phyloP scores from a whole-genome alignment of 1,139 yeast species.

The Saccharomyces hybrid region DNA sequence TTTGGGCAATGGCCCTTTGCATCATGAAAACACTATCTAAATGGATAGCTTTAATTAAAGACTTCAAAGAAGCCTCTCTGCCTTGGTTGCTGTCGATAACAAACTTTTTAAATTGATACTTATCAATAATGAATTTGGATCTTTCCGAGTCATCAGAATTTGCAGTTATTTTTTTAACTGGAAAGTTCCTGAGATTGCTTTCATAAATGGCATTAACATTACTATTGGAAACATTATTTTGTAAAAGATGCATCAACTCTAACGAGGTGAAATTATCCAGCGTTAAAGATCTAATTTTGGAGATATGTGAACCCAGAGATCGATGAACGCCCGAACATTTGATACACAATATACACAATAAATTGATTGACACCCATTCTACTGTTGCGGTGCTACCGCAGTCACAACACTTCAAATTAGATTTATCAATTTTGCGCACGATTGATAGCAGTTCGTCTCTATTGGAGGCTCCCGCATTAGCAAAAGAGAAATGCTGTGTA shows the following conservation, averaged over 20 bases:
- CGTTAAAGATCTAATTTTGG: slow-evolving; percentile 71
- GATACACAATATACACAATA: slow-evolving; percentile 67
- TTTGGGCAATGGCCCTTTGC: slow-evolving; percentile 42
- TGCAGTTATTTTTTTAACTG: slow-evolving; percentile 32
- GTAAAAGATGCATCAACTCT: slow-evolving; percentile 38
- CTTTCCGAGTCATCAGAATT: slow-evolving; percentile 32
- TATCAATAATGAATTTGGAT: slow-evolving; percentile 41
- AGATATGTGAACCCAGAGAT: slow-evolving; percentile 62
- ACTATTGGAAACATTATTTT: slow-evolving; percentile 54
- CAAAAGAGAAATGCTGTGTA: not conserved
- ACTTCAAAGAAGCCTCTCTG: slow-evolving; percentile 18
- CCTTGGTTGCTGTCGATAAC: slow-evolving; percentile 16
- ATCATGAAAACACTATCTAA: slow-evolving; percentile 42
- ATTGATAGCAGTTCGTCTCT: slow-evolving; percentile 27
- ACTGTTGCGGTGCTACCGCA: slow-evolving; percentile 60
- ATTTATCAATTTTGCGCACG: slow-evolving; percentile 45
- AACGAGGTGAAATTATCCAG: slow-evolving; percentile 57
- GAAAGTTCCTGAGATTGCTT: slow-evolving; percentile 13
- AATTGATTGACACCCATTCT: slow-evolving; percentile 83
- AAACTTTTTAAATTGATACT: slow-evolving; percentile 42
- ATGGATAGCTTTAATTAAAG: slow-evolving; percentile 42
- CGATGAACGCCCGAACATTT: slow-evolving; percentile 76
- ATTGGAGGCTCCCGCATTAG: not conserved
- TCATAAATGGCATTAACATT: slow-evolving; percentile 56
- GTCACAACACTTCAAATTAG: slow-evolving; percentile 67